A percentile compares a stretch with the other conserved stretches of the same genome.
phyloP scores from a whole-genome alignment of 768 basidiomycete species.

The Termitomyces sp. region DNA sequence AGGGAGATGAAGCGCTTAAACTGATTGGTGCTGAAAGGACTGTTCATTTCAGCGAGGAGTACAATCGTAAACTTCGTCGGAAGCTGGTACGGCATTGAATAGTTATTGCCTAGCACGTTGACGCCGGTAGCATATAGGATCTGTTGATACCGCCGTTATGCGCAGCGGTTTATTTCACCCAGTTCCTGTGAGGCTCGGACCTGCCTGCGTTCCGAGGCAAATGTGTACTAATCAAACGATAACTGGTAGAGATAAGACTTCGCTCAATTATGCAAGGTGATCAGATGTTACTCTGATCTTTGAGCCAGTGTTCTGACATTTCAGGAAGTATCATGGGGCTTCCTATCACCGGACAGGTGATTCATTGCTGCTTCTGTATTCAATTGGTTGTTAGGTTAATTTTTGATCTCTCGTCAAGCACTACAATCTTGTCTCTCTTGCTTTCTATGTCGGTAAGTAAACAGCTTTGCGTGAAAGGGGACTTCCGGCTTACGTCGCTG shows the following conservation, averaged over 20 bases:
- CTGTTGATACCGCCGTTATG: conserved; percentile 47
- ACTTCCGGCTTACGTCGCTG: background rate
- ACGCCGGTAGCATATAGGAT: conserved; percentile 27
- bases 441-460: conserved; percentile 52
- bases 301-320: background rate
- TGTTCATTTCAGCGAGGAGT: conserved; percentile 53
- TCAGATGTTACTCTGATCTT: background rate
- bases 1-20: conserved; percentile 56
- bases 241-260: conserved; percentile 54
- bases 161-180: conserved; percentile 64
- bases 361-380: background rate
- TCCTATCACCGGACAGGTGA: conserved; percentile 56
- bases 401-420: conserved; percentile 24
- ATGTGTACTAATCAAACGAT: background rate
- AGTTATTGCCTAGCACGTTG: background rate
- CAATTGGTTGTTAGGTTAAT: background rate
- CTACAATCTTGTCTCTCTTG: conserved; percentile 59
- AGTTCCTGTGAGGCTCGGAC: conserved; percentile 43
- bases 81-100: conserved; percentile 44
- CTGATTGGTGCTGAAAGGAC: conserved; percentile 51
- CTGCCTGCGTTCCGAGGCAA: background rate
- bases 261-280: conserved; percentile 65
- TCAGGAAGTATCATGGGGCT: conserved; percentile 55
- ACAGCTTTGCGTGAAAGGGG: too few relatives aligned
- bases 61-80: conserved; percentile 46